A percentile compares a stretch with the other conserved stretches of the same genome.
phyloP scores from a whole-genome alignment of 2,329 filamentous ascomycete species.

The Blastomyces emzantsi region DNA sequence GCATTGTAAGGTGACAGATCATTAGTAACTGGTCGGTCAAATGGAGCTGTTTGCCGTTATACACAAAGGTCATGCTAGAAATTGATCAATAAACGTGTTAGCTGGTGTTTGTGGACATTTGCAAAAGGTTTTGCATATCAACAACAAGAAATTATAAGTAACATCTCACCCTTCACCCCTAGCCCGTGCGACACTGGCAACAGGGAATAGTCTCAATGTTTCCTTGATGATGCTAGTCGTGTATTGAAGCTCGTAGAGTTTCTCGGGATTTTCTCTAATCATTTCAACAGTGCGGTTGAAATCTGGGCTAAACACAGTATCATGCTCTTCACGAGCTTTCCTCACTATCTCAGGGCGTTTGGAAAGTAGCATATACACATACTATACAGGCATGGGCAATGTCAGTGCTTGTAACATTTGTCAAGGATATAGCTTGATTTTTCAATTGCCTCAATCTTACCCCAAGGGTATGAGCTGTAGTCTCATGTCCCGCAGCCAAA shows the following conservation, averaged over 20 bases:
- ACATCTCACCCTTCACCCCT: slow-evolving; percentile 8
- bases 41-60: slow-evolving; percentile 1
- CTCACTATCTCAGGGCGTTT: slow-evolving; percentile 26
- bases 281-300: slow-evolving; percentile 26
- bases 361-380: slow-evolving; percentile 18
- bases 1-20: slow-evolving; percentile 6
- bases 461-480: slow-evolving; percentile 21
- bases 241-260: slow-evolving; percentile 43
- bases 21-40: slow-evolving; percentile 5
- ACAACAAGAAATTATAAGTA: not conserved
- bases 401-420: not conserved
- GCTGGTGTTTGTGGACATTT: not conserved
- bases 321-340: slow-evolving; percentile 43
- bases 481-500: slow-evolving; percentile 30
- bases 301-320: slow-evolving; percentile 43
- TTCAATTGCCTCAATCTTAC: slow-evolving; percentile 5
- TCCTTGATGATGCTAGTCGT: slow-evolving; percentile 49
- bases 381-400: not conserved
- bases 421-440: not conserved
- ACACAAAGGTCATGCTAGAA: not conserved
- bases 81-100: not conserved
- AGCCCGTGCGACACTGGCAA: slow-evolving; percentile 20
- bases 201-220: slow-evolving; percentile 44
- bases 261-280: slow-evolving; percentile 31
- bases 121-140: not conserved